Evolutionary conservation across 768 basidiomycete genomes (phyloP).

Genomic region (Scleroderma citrinum): DNA sequence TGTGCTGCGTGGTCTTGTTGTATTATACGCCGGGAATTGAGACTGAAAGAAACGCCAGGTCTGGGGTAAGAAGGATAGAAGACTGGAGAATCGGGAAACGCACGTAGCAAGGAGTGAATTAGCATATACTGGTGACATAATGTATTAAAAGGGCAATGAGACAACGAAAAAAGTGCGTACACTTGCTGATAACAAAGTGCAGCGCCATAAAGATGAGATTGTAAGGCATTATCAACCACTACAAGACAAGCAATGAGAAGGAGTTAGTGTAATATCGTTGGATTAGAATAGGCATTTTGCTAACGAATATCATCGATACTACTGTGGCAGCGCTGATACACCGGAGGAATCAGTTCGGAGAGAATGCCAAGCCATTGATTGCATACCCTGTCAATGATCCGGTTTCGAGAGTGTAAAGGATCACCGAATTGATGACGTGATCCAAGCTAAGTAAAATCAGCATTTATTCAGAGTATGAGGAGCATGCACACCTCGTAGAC

Average conservation of each 20-base stretch:
- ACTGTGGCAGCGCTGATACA: slow-evolving; percentile 35
- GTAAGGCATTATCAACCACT: slow-evolving; percentile 43
- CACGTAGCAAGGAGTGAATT: slow-evolving; percentile 45
- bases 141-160: background rate
- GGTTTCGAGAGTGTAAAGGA: slow-evolving; percentile 49
- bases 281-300: slow-evolving; percentile 5
- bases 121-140: slow-evolving; percentile 37
- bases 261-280: background rate
- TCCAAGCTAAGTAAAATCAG: slow-evolving; percentile 33
- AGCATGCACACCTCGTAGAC: slow-evolving; percentile 30
- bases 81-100: background rate
- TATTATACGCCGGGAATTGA: slow-evolving; percentile 33
- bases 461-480: background rate
- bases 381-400: slow-evolving; percentile 43
- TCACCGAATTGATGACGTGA: slow-evolving; percentile 40
- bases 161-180: slow-evolving; percentile 20
- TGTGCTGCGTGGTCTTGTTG: slow-evolving; percentile 16
- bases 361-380: background rate
- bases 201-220: slow-evolving; percentile 50
- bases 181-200: slow-evolving; percentile 49
- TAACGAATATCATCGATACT: slow-evolving; percentile 38
- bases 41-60: slow-evolving; percentile 14
- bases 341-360: background rate
- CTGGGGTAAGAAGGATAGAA: background rate
- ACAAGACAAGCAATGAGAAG: background rate